Base-by-base conservation (phyloP, 352 stramenopile species). In the Pythium rishiriense region DNA sequence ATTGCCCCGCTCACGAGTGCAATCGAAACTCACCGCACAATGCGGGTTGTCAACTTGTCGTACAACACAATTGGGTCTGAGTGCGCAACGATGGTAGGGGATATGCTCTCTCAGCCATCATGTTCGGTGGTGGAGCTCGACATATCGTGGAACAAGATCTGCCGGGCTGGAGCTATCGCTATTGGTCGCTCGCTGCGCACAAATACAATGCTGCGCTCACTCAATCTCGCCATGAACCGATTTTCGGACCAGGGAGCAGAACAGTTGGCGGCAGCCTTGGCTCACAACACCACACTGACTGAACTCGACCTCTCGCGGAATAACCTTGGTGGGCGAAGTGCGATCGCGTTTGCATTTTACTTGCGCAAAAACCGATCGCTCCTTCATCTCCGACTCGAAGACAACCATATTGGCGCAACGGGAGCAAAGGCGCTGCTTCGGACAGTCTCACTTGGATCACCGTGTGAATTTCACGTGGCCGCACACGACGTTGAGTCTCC, bases 71-170 rank as follows among this genome's bases (percentile, higher is more conserved):
- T 92, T 49, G 73, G 73, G n/a, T 74, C 85, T 14, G 43, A 59
- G 3, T 83, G 81, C 11, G 83, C 76, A 1, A 50, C 66, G 0
- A 65, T 92, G 15, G 51, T 92, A 0, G 83, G 83, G n/a, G 61
- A 78, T 2, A 92, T 90, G 77, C 49, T 92, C 28, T 82, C 72
- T 1, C 75, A 83, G 31, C 66, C 75, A 2, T 70, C 66, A 12
- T 92, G 83, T 51, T 58, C 55, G 21, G 70, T 92, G 19, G 70
- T 50, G 29, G 71, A 79, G 49, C 57, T 92, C 7, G 71, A 92
- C 35, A 58, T 90, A 1, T 89, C 81, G 10, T 92, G 83, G 83
- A 92, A 92, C 69, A 70, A 76, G 33, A 89, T 92, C 43, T 79
- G 83, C 64, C 69, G 68, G 2, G 56, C 35, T 22, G 83, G 83